Percentiles rank a stretch among this genome's conserved stretches.
These are phyloP conservation scores for Candida vaughaniae DNA, from an alignment of 805 yeast genomes.

Conservation along the genomic window DNA sequence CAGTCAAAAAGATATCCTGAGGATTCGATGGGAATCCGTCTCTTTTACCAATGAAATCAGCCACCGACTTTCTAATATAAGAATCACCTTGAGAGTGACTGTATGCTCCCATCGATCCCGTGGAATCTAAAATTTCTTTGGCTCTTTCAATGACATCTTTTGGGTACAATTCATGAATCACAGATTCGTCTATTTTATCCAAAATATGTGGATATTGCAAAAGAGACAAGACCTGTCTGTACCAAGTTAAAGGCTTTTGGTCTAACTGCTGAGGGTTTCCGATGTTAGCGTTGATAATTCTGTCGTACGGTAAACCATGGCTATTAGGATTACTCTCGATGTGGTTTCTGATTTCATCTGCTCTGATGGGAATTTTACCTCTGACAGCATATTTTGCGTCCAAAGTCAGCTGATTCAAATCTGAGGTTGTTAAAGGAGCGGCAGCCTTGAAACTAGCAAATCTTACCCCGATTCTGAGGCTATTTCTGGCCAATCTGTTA, in stretches of 20 bases:
- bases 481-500: too few relatives aligned
- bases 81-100: slow-evolving; percentile 89
- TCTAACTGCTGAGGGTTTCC: slow-evolving; percentile 98
- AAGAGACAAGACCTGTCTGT: slow-evolving; percentile 83
- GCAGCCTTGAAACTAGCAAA: slow-evolving; percentile 11
- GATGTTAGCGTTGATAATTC: slow-evolving; percentile 86
- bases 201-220: slow-evolving; percentile 81
- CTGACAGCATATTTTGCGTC: slow-evolving; percentile 95
- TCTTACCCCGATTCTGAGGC: slow-evolving; percentile 1
- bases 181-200: slow-evolving; percentile 8
- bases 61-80: slow-evolving; percentile 71
- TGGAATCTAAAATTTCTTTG: slow-evolving; percentile 49
- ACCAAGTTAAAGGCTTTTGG: slow-evolving; percentile 93
- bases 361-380: slow-evolving; percentile 90
- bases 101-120: slow-evolving; percentile 92
- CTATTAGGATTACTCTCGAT: slow-evolving; percentile 50
- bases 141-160: slow-evolving; percentile 78
- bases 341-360: slow-evolving; percentile 72
- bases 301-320: slow-evolving; percentile 67
- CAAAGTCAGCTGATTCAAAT: slow-evolving; percentile 71
- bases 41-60: slow-evolving; percentile 72
- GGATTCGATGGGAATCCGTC: slow-evolving; percentile 63
- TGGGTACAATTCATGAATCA: slow-evolving; percentile 42
- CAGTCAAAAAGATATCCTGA: slow-evolving; percentile 76
- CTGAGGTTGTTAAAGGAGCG: slow-evolving; percentile 25